phyloP scores from a whole-genome alignment of 2,329 filamentous ascomycete species.

The Akanthomyces dipterigenus region DNA sequence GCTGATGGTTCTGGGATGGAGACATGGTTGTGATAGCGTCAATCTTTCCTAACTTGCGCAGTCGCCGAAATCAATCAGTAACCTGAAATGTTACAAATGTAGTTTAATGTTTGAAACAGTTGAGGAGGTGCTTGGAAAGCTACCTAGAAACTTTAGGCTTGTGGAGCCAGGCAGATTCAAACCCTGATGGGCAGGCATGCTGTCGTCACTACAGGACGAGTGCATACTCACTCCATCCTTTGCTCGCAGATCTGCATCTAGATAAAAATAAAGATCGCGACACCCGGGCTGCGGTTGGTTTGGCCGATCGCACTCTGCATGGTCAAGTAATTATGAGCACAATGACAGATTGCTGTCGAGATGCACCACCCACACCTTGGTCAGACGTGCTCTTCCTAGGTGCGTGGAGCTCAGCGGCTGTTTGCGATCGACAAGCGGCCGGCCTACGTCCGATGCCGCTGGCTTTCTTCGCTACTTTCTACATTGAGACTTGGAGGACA shows the following conservation, averaged over 20 bases:
- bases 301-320: too few relatives aligned
- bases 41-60: neutral
- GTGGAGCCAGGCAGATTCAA: neutral
- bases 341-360: too few relatives aligned
- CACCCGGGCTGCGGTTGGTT: too few relatives aligned
- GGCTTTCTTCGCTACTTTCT: neutral
- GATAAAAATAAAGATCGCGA: too few relatives aligned
- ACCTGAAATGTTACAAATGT: neutral
- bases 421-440: neutral
- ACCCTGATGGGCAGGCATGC: neutral
- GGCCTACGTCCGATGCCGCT: neutral
- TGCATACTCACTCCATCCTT: neutral
- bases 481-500: neutral
- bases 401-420: too few relatives aligned
- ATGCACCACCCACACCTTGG: too few relatives aligned
- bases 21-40: neutral
- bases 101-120: neutral
- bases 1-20: neutral
- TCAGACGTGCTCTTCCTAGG: too few relatives aligned
- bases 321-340: too few relatives aligned
- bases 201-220: neutral
- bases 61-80: neutral
- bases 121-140: neutral
- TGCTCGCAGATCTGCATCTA: neutral
- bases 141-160: neutral